Evolutionary conservation across 2,329 filamentous ascomycete genomes (phyloP).

Genomic region (Colletotrichum nymphaeae): DNA sequence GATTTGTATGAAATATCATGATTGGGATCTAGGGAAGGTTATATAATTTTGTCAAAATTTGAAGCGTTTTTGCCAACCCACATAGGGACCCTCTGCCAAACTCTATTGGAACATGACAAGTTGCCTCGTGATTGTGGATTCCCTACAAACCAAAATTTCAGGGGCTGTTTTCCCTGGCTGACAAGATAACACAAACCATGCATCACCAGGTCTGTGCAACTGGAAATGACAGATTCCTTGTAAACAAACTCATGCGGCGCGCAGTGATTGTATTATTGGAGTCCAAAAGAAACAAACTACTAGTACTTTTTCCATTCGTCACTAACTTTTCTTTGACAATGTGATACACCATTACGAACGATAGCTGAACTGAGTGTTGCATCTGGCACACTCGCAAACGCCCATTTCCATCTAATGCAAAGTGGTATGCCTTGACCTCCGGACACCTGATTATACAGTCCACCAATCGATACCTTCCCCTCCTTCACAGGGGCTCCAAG

Average conservation of each 20-base stretch:
- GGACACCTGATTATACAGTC: constrained; percentile 22
- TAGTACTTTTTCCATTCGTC: background rate
- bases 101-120: background rate
- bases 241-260: background rate
- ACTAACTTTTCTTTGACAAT: background rate
- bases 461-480: background rate
- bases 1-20: constrained; percentile 13
- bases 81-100: background rate
- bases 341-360: background rate
- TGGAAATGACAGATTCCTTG: no score
- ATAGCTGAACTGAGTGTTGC: constrained; percentile 4
- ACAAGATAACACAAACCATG: background rate
- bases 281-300: background rate
- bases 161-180: background rate
- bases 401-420: constrained; percentile 30
- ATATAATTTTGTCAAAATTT: background rate
- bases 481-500: background rate
- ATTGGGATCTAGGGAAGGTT: constrained; percentile 1
- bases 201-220: background rate
- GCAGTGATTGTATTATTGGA: background rate
- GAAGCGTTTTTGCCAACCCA: background rate
- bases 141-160: background rate
- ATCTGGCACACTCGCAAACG: constrained; percentile 22
- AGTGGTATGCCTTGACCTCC: constrained; percentile 27
- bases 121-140: background rate